phyloP scores from a whole-genome alignment of 1,284 basidiomycete genomes.

The Moniliophthora roreri region DNA sequence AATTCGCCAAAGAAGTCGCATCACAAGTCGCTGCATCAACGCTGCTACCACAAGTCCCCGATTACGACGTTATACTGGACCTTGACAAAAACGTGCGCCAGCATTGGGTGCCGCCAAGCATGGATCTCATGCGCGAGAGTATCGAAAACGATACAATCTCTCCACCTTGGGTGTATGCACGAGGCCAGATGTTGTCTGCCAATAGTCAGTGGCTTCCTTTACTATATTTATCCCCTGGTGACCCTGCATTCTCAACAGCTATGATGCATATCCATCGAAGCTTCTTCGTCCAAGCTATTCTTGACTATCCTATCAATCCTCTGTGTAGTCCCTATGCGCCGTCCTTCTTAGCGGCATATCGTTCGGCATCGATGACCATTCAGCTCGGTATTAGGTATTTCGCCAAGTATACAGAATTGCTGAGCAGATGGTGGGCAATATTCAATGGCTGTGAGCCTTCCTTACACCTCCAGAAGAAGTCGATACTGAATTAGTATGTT shows the following conservation, averaged over 20 bases:
- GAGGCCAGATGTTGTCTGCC: neutral
- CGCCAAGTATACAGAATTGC: neutral
- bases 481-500: too few relatives aligned
- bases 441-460: slow-evolving; percentile 7
- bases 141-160: slow-evolving; percentile 3
- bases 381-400: slow-evolving; percentile 18
- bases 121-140: neutral
- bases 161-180: neutral
- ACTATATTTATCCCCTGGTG: slow-evolving; percentile 27
- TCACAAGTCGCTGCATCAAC: slow-evolving; percentile 11
- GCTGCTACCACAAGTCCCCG: slow-evolving; percentile 8
- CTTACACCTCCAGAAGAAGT: too few relatives aligned
- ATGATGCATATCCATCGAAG: slow-evolving; percentile 47
- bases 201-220: neutral
- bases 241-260: slow-evolving; percentile 40
- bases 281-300: slow-evolving; percentile 48
- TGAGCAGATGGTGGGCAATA: slow-evolving; percentile 6
- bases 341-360: slow-evolving; percentile 48
- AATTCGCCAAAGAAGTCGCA: slow-evolving; percentile 10
- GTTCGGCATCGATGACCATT: slow-evolving; percentile 38
- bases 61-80: slow-evolving; percentile 15
- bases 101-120: slow-evolving; percentile 7
- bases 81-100: slow-evolving; percentile 17
- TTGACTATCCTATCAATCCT: slow-evolving; percentile 36
- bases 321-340: slow-evolving; percentile 39